phyloP scores from a whole-genome alignment of 192 early-diverging fungal genomes.

The Coemansia sp. region DNA sequence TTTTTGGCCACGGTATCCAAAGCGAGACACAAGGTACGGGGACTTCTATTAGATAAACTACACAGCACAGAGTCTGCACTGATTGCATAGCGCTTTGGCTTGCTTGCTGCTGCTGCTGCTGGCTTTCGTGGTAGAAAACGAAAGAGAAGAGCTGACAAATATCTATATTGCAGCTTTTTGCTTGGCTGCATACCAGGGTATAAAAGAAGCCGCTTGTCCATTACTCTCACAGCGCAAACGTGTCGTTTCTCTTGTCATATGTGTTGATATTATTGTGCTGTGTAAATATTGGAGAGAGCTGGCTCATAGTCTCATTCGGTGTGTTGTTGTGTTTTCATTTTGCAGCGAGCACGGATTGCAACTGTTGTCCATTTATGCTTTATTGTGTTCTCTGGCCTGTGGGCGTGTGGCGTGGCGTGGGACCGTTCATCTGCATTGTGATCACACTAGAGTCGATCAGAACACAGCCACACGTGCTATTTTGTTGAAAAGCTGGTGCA shows the following conservation, averaged over 20 bases:
- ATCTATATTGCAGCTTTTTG: too few relatives aligned
- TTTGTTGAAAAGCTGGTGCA: too few relatives aligned
- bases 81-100: not conserved
- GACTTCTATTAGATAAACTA: not conserved
- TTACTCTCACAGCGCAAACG: too few relatives aligned
- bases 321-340: not conserved
- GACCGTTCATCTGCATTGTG: slow-evolving; percentile 5
- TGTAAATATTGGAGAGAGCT: not conserved
- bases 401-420: slow-evolving; percentile 3
- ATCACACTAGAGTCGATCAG: not conserved
- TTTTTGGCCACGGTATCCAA: not conserved
- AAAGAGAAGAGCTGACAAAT: too few relatives aligned
- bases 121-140: too few relatives aligned
- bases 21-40: slow-evolving; percentile 1
- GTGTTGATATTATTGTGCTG: not conserved
- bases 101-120: not conserved
- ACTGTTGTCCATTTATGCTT: not conserved
- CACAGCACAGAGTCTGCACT: not conserved
- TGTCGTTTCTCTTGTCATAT: not conserved
- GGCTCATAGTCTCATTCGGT: not conserved
- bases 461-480: not conserved
- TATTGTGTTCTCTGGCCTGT: not conserved
- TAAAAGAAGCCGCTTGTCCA: too few relatives aligned
- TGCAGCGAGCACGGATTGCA: not conserved
- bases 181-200: too few relatives aligned